Evolutionary conservation across 78 protist genomes (phyloP).

Genomic region (Isochrysis galbana): DNA sequence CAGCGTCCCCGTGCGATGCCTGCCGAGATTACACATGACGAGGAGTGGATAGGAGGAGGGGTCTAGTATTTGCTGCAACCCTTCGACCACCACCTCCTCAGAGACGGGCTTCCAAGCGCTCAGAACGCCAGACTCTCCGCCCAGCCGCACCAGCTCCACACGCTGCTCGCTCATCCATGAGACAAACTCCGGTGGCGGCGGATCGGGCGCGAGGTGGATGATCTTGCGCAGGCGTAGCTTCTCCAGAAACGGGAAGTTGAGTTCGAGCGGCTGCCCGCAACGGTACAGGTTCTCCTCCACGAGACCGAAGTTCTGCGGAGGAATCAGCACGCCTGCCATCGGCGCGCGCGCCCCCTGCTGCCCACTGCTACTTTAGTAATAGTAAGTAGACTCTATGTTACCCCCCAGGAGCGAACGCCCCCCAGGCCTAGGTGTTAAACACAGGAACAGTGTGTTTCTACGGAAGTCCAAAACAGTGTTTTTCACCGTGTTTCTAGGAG

Average conservation of each 20-base stretch:
- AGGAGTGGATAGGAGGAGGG: slow-evolving; percentile 78
- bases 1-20: slow-evolving; percentile 87
- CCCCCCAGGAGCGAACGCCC: too few relatives aligned
- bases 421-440: too few relatives aligned
- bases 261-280: slow-evolving; percentile 82
- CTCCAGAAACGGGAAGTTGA: slow-evolving; percentile 89
- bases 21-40: slow-evolving; percentile 86
- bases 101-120: slow-evolving; percentile 37
- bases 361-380: too few relatives aligned
- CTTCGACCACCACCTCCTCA: slow-evolving; percentile 79
- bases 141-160: slow-evolving; percentile 68
- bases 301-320: slow-evolving; percentile 83
- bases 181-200: slow-evolving; percentile 43
- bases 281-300: slow-evolving; percentile 89
- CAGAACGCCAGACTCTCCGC: background rate
- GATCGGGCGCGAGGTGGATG: slow-evolving; percentile 85
- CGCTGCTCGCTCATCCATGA: slow-evolving; percentile 71
- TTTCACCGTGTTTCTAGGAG: too few relatives aligned
- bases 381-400: too few relatives aligned
- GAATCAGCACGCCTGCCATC: slow-evolving; percentile 11
- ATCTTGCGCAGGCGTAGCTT: slow-evolving; percentile 71
- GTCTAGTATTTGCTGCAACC: slow-evolving; percentile 75
- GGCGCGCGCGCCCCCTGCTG: too few relatives aligned
- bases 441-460: too few relatives aligned
- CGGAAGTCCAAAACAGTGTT: too few relatives aligned